Percentiles rank a stretch among this genome's conserved stretches.
Conservation (phyloP, 495 filamentous ascomycete genomes). For the Xylaria telfairii region DNA sequence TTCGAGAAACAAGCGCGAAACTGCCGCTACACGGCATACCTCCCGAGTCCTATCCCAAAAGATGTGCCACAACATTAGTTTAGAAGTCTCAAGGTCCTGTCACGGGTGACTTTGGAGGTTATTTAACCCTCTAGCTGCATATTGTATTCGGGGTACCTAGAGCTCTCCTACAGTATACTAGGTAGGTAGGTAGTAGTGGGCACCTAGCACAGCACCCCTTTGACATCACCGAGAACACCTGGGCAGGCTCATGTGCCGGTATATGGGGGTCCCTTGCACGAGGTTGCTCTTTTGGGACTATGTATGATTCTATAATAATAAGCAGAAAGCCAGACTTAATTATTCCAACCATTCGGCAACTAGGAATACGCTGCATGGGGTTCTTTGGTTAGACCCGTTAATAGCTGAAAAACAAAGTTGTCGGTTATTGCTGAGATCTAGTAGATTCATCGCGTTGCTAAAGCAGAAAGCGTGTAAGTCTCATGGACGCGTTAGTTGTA, state of each 20-base stretch:
- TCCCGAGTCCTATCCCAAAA: not conserved
- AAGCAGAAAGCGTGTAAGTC: not conserved
- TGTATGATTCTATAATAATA: not conserved
- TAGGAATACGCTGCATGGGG: not conserved
- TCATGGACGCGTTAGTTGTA: not conserved
- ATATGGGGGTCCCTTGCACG: not conserved
- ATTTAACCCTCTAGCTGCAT: not conserved
- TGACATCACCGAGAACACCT: not conserved
- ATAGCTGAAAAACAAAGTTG: not conserved
- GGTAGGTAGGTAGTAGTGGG: no score
- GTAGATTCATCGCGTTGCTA: no score
- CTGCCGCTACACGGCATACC: no score
- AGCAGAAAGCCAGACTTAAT: not conserved
- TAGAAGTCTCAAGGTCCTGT: not conserved
- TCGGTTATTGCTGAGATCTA: not conserved
- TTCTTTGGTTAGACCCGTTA: not conserved
- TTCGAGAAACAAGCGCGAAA: not conserved
- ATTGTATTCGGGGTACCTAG: not conserved
- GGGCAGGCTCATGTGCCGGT: not conserved
- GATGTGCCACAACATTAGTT: not conserved
- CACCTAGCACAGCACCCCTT: no score
- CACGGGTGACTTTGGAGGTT: not conserved
- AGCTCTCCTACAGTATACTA: not conserved
- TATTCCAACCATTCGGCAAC: no score
- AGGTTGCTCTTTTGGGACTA: not conserved